Percentiles rank a stretch among this genome's conserved stretches.
Evolutionary conservation across 345 rosid species (phyloP).

Genomic region (rapeseed (Brassica napus)): DNA sequence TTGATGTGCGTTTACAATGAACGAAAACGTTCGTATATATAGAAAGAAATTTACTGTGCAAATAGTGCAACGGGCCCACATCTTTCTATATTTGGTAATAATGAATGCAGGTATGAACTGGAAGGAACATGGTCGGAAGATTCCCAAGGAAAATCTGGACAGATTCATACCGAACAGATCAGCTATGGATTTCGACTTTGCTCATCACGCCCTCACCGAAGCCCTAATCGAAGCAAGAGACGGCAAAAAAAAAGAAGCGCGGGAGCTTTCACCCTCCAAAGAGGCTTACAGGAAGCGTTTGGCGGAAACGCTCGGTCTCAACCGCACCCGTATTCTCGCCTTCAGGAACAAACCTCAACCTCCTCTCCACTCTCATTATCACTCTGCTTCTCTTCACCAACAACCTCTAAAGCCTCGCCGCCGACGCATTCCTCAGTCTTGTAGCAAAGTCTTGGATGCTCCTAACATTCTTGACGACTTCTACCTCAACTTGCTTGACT

Average conservation of each 20-base stretch:
- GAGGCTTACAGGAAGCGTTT: neutral
- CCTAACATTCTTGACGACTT: too few species aligned
- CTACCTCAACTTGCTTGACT: too few species aligned
- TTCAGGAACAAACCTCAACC: neutral
- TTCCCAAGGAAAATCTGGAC: too few species aligned
- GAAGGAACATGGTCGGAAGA: too few species aligned
- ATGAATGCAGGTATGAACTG: too few species aligned
- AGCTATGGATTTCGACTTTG: neutral
- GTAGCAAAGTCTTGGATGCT: neutral
- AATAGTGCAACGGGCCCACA: too few species aligned
- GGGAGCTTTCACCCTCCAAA: neutral
- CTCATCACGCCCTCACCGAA: neutral
- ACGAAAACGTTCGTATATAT: too few species aligned
- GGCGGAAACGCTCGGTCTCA: neutral
- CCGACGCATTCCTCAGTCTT: neutral
- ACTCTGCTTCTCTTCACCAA: neutral
- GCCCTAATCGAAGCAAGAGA: neutral
- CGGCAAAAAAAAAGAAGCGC: neutral
- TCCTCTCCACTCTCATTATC: neutral
- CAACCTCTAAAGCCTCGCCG: too few species aligned
- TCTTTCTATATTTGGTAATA: too few species aligned
- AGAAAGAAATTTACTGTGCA: too few species aligned
- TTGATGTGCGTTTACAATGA: too few species aligned
- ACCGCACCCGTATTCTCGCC: neutral
- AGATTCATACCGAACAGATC: neutral